Percentiles rank a stretch among this genome's conserved stretches.
phyloP scores from a whole-genome alignment of 441 rosid genomes.

The Populus hybrid region DNA sequence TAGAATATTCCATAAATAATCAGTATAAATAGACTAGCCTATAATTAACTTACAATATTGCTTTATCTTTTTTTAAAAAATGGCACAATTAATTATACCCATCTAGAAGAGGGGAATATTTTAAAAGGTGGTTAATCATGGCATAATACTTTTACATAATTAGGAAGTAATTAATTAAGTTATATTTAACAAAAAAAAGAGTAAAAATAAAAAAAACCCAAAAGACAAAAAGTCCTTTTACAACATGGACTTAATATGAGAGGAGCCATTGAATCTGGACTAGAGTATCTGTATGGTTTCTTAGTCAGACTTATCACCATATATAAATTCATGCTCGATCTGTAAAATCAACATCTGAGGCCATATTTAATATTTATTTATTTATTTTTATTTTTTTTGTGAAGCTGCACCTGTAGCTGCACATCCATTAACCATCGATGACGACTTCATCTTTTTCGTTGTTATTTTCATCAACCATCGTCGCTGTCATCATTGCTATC shows the following conservation, averaged over 20 bases:
- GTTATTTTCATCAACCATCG: background rate
- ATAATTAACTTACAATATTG: no score
- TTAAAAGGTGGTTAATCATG: background rate
- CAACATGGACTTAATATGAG: slow-evolving; percentile 13
- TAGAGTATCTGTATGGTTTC: background rate
- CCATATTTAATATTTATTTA: background rate
- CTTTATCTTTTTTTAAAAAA: no score
- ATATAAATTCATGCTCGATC: background rate
- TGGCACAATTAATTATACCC: background rate
- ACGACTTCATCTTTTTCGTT: background rate
- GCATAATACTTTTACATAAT: background rate
- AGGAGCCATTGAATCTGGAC: slow-evolving; percentile 44
- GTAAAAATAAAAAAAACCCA: background rate
- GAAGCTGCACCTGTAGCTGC: background rate
- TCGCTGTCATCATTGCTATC: no score
- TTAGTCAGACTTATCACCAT: background rate
- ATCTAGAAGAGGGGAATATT: background rate
- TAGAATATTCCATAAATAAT: no score
- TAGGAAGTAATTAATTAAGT: background rate
- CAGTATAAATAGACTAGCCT: no score
- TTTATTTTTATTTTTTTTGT: background rate
- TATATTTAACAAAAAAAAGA: background rate
- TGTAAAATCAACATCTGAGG: slow-evolving; percentile 3
- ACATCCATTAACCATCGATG: slow-evolving; percentile 2
- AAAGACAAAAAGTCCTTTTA: slow-evolving; percentile 4